Conservation (phyloP, 306 rosid genomes). For the Sophora flavescens region DNA sequence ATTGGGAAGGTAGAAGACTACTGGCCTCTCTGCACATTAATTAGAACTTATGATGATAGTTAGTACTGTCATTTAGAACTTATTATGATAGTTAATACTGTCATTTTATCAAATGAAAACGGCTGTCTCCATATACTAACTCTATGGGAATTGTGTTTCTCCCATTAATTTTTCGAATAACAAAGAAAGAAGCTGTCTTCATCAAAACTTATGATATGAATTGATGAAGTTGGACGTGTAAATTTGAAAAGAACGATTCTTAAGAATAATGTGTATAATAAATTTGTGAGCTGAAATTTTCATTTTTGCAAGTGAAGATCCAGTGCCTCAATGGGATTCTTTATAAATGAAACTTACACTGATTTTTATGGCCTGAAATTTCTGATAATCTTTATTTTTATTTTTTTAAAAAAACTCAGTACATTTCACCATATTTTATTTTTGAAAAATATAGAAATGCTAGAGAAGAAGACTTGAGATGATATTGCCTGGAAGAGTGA, state of each 20-base stretch:
- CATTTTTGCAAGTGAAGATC: neutral
- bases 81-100: too few species aligned
- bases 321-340: neutral
- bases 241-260: neutral
- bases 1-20: too few species aligned
- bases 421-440: slow-evolving; percentile 20
- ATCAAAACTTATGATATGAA: too few species aligned
- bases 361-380: neutral
- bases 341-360: neutral
- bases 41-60: too few species aligned
- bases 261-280: neutral
- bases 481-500: neutral
- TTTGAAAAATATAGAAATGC: neutral
- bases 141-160: too few species aligned
- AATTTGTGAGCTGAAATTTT: neutral
- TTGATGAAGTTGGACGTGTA: neutral
- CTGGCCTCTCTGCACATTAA: too few species aligned
- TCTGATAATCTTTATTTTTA: neutral
- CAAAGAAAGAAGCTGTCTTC: too few species aligned
- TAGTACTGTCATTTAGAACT: too few species aligned
- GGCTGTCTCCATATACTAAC: too few species aligned
- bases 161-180: too few species aligned
- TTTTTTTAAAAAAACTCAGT: neutral
- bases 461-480: too few species aligned
- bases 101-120: too few species aligned